phyloP scores from a whole-genome alignment of 1,284 basidiomycete species.

The Sporisorium reilianum region DNA sequence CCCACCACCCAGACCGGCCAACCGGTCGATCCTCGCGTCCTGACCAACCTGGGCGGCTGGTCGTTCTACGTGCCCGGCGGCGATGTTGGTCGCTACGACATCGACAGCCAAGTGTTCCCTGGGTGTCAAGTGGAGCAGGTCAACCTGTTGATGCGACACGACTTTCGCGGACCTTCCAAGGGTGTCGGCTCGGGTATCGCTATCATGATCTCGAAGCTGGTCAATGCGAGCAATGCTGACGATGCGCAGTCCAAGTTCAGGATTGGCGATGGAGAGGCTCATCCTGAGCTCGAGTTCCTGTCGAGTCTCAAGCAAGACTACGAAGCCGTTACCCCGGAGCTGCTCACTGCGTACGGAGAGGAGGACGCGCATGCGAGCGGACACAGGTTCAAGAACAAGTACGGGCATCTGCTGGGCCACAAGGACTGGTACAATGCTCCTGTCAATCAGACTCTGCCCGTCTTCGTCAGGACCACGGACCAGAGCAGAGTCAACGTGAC shows the following conservation, averaged over 20 bases:
- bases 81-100: conserved; percentile 20
- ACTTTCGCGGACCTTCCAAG: conserved; percentile 31
- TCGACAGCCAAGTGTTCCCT: conserved; percentile 1
- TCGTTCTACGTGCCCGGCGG: conserved; percentile 26
- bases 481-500: conserved; percentile 27
- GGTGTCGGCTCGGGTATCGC: conserved; percentile 22
- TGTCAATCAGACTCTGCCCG: conserved; percentile 19
- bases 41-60: conserved; percentile 30
- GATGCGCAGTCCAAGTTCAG: conserved; percentile 10
- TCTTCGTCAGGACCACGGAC: conserved; percentile 25
- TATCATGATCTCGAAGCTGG: conserved; percentile 23
- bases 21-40: conserved; percentile 16
- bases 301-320: conserved; percentile 15
- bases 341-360: conserved; percentile 25
- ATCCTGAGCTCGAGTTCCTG: conserved; percentile 25
- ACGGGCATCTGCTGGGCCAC: conserved; percentile 16
- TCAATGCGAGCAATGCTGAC: conserved; percentile 15
- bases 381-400: conserved; percentile 20
- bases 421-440: conserved; percentile 27
- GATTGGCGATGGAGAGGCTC: conserved; percentile 13
- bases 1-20: conserved; percentile 17
- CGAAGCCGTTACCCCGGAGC: conserved; percentile 18
- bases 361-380: conserved; percentile 23
- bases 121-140: conserved; percentile 27
- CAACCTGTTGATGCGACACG: conserved; percentile 31